Base-by-base conservation (phyloP, 2,329 filamentous ascomycete genomes). In the Neonectria sp. region DNA sequence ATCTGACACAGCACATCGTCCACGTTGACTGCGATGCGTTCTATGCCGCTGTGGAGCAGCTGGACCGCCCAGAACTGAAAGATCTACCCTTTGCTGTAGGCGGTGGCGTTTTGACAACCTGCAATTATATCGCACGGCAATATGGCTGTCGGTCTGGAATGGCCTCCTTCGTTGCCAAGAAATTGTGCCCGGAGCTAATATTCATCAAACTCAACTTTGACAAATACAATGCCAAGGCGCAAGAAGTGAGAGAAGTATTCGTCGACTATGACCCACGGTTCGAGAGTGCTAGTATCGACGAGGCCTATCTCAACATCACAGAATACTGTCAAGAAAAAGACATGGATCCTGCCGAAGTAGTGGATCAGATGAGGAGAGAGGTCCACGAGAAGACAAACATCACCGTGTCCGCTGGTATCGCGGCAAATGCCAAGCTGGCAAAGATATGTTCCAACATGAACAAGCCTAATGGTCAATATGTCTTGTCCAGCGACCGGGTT, bases 1-100 rank as follows among this genome's bases (percentile, higher is more conserved):
- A 98, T 76, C 84, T 99, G 40, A 92, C 91, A 1, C 96, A 98
- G 79, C 86, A 90, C 64, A 89, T 98, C 27, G 92, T 98, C 1
- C 96, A 99, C 78, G 89, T 98, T 55, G 96, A 99, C 79, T 98
- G 96, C 81, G 96, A 99, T 83, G 96, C 96, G 17, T 99, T 99
- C 81, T 99, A 96, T 77, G 96, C 96, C 1, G 94, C 96, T 0
- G 96, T 98, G 1, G 96, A 98, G 79, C 93, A 91, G 72, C 86
- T 95, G 3, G 92, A 94, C 75, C 88, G 92, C 1, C 96, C 95
- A 0, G 95, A 97, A 77, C 86, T 99, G 52, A 93, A 92, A 67
- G 86, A 95, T 45, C 84, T 97, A 0, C 96, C 96, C 0, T 98
- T 99, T 82, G 95, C 95, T 0, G 96, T 99, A 0, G 96, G 96